Percentiles rank a stretch among this genome's conserved stretches.
Evolutionary conservation across 2,329 filamentous ascomycete species (phyloP).

Genomic region (Penicillium hesseltinei): DNA sequence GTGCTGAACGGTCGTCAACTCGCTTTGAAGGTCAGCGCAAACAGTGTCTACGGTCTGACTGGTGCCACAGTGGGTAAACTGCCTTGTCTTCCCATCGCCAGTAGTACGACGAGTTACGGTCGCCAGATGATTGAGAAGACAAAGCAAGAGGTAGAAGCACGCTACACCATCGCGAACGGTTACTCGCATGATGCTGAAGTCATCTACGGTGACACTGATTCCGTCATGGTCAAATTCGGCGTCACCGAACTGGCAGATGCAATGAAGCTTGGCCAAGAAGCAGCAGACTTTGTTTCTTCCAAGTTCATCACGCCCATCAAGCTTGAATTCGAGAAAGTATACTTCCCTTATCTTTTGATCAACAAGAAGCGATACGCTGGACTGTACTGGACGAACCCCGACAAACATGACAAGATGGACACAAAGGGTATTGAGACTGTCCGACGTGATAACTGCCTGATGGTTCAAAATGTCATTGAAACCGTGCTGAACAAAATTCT

Average conservation of each 20-base stretch:
- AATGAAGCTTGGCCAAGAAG: conserved; percentile 95
- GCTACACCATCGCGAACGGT: conserved; percentile 89
- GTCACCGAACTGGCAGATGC: conserved; percentile 80
- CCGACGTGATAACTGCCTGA: conserved; percentile 88
- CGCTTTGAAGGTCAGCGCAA: conserved; percentile 93
- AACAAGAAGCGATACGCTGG: conserved; percentile 99
- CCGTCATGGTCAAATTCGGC: conserved; percentile 99
- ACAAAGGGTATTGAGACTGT: conserved; percentile 99
- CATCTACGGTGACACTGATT: conserved; percentile 98
- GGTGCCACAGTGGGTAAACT: conserved; percentile 95
- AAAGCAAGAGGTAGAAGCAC: conserved; percentile 88
- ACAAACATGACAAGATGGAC: conserved; percentile 99
- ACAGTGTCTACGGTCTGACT: conserved; percentile 96
- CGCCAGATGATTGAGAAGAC: conserved; percentile 99
- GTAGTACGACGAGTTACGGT: conserved; percentile 94
- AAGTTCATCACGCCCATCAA: conserved; percentile 98
- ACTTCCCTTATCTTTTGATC: conserved; percentile 96
- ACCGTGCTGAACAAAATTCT: conserved; percentile 93
- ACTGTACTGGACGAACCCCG: conserved; percentile 91
- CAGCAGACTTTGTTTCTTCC: conserved; percentile 78
- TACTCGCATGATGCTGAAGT: conserved; percentile 94
- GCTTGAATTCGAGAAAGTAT: conserved; percentile 98
- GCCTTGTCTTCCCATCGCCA: conserved; percentile 90
- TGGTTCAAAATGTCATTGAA: conserved; percentile 97
- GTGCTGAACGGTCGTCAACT: conserved; percentile 96